Percentiles rank a stretch among this genome's conserved stretches.
Conservation (phyloP, 106 monocot genomes). For the Ottelia alismoides region DNA sequence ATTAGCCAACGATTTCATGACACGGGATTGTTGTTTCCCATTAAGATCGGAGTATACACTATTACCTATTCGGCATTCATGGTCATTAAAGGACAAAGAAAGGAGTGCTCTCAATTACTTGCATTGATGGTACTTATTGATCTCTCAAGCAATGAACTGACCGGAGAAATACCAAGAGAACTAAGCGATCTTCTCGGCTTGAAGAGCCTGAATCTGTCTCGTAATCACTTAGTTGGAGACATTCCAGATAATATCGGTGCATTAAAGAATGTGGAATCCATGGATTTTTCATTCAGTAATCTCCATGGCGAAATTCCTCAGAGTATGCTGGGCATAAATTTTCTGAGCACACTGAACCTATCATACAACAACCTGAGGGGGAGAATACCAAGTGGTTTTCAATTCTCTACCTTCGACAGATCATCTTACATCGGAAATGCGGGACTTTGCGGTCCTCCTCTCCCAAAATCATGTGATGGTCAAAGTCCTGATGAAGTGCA, state of each 20-base stretch:
- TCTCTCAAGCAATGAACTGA: not conserved
- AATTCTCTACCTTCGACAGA: not conserved
- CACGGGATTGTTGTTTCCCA: no score
- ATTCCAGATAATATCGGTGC: not conserved
- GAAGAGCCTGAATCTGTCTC: conserved; percentile 4
- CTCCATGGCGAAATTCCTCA: conserved; percentile 4
- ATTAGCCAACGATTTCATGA: not conserved
- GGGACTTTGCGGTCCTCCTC: not conserved
- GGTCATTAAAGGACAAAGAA: no score
- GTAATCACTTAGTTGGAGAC: conserved; percentile 6
- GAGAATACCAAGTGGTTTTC: conserved; percentile 1
- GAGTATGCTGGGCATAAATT: conserved; percentile 1
- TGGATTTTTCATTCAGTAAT: conserved; percentile 7
- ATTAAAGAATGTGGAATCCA: not conserved
- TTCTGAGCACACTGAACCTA: not conserved
- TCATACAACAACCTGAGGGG: conserved; percentile 10
- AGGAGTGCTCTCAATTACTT: no score
- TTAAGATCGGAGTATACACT: no score
- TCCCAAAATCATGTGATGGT: no score
- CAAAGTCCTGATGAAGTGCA: no score
- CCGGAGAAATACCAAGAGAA: conserved; percentile 1
- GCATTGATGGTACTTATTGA: no score
- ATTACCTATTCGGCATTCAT: no score
- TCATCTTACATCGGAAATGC: not conserved
- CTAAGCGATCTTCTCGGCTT: not conserved